Conservation (phyloP, 176 grass and related monocot genomes). For the Rhynchospora tenuis region DNA sequence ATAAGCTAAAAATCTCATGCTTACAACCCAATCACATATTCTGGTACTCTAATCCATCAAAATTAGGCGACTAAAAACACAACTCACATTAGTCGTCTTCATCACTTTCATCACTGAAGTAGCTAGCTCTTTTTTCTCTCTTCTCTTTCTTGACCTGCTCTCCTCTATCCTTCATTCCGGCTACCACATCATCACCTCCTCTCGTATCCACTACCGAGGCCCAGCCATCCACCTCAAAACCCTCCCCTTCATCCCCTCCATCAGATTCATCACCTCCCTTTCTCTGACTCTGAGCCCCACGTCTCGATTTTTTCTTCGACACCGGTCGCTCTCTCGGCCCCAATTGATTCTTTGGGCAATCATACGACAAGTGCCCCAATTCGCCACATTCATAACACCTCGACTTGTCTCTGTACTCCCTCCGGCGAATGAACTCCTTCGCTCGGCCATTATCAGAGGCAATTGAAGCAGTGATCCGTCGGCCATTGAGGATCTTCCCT, state of each 20-base stretch:
- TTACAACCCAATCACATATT: not conserved
- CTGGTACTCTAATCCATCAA: not conserved
- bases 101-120: slow-evolving; percentile 94
- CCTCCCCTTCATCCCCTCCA: not conserved
- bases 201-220: slow-evolving; percentile 43
- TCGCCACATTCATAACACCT: slow-evolving; percentile 85
- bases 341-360: slow-evolving; percentile 91
- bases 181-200: slow-evolving; percentile 37
- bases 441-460: slow-evolving; percentile 83
- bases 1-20: not conserved
- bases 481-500: slow-evolving; percentile 43
- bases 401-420: slow-evolving; percentile 84
- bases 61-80: not conserved
- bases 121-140: slow-evolving; percentile 86
- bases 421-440: slow-evolving; percentile 78
- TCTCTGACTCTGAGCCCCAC: slow-evolving; percentile 18
- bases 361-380: slow-evolving; percentile 83
- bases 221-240: slow-evolving; percentile 36
- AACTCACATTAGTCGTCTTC: slow-evolving; percentile 56
- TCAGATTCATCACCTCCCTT: slow-evolving; percentile 4
- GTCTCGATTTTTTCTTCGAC: slow-evolving; percentile 39
- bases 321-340: slow-evolving; percentile 67
- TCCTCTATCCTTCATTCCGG: slow-evolving; percentile 33
- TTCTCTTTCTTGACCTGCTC: slow-evolving; percentile 24
- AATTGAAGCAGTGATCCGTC: slow-evolving; percentile 57